phyloP scores from a whole-genome alignment of 2,329 filamentous ascomycete genomes.

The Pseudopithomyces chartarum region DNA sequence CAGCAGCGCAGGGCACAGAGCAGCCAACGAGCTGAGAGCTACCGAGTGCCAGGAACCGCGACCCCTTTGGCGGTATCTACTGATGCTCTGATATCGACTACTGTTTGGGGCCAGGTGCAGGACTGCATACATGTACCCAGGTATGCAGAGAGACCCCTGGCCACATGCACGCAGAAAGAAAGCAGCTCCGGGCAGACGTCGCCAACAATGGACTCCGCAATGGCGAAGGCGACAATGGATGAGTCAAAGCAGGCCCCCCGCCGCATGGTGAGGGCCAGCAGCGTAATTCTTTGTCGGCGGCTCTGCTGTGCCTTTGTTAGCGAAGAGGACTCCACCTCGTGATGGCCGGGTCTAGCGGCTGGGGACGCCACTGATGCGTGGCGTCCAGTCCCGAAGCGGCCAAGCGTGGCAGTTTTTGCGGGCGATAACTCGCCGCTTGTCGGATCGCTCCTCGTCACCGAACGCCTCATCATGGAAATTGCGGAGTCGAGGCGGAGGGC shows the following conservation, averaged over 20 bases:
- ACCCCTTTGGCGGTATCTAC: not conserved
- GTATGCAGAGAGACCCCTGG: too few relatives aligned
- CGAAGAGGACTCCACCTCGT: not conserved
- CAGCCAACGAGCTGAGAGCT: not conserved
- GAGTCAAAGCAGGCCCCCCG: not conserved
- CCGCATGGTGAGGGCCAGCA: too few relatives aligned
- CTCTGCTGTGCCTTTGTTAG: not conserved
- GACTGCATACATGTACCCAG: too few relatives aligned
- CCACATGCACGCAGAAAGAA: too few relatives aligned
- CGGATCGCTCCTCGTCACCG: slow-evolving; percentile 7
- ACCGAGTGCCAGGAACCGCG: not conserved
- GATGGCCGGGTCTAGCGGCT: slow-evolving; percentile 8
- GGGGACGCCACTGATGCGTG: not conserved
- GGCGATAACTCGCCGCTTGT: slow-evolving; percentile 7
- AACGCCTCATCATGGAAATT: slow-evolving; percentile 9
- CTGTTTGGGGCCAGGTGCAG: too few relatives aligned
- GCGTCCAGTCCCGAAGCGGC: slow-evolving; percentile 1
- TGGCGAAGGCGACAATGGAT: not conserved
- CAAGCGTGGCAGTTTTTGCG: slow-evolving; percentile 3
- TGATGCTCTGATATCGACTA: too few relatives aligned
- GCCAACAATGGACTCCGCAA: not conserved
- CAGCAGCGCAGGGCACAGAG: not conserved
- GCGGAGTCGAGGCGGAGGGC: slow-evolving; percentile 11
- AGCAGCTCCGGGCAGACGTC: too few relatives aligned
- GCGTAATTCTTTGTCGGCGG: not conserved